phyloP scores from a whole-genome alignment of 108 stramenopile species.

The Stephanodiscus minutulus region DNA sequence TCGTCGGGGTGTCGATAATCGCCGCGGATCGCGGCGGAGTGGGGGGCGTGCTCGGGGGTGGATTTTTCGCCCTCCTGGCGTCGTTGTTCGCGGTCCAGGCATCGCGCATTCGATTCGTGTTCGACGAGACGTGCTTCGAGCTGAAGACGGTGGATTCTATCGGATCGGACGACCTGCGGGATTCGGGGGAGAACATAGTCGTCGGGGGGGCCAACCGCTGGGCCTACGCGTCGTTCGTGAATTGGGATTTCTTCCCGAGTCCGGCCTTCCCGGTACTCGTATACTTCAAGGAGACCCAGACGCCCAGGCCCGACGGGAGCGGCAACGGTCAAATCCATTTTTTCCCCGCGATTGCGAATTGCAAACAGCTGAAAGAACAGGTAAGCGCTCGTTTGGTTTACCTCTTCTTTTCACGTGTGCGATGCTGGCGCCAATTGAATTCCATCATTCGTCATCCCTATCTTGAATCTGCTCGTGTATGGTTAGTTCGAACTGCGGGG shows the following conservation, averaged over 20 bases:
- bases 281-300: conserved; percentile 86
- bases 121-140: conserved; percentile 60
- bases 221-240: conserved; percentile 68
- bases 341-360: conserved; percentile 69
- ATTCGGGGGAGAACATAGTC: conserved; percentile 72
- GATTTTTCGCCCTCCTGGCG: conserved; percentile 54
- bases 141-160: conserved; percentile 33
- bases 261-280: conserved; percentile 69
- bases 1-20: conserved; percentile 43
- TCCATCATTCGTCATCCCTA: not conserved
- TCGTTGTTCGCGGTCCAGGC: conserved; percentile 71
- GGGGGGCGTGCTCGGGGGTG: conserved; percentile 45
- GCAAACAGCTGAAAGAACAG: conserved; percentile 57
- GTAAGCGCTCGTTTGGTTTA: not conserved
- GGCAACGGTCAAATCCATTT: conserved; percentile 64
- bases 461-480: not conserved
- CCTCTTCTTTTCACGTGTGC: not conserved
- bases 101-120: conserved; percentile 66
- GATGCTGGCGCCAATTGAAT: not conserved
- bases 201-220: conserved; percentile 80
- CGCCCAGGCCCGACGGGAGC: conserved; percentile 59
- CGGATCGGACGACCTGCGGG: not conserved
- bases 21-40: conserved; percentile 39
- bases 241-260: conserved; percentile 83
- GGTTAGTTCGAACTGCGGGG: conserved; percentile 56